A percentile compares a stretch with the other conserved stretches of the same genome.
These are phyloP conservation scores for Pouteria glomerata DNA, from an alignment of 148 eudicot genomes.

Conservation along the genomic window DNA sequence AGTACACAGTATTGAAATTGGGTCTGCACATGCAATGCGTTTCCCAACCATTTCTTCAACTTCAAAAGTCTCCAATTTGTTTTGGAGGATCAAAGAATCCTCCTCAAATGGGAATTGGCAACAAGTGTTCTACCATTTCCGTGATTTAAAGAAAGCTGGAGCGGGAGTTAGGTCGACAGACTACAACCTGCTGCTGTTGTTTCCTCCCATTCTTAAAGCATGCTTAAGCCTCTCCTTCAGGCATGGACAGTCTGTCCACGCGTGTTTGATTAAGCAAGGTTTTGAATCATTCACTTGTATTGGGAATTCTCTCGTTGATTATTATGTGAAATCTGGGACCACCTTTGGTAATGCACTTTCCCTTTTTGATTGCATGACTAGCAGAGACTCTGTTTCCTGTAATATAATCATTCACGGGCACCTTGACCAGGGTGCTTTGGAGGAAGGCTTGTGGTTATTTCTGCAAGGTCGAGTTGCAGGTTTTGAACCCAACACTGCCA, in stretches of 20 bases:
- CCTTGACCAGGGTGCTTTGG: conserved; percentile 36
- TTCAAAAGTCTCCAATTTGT: conserved; percentile 27
- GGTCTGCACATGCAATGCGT: too few relatives aligned
- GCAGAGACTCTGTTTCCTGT: conserved; percentile 72
- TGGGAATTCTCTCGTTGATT: conserved; percentile 54
- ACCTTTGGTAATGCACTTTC: conserved; percentile 23
- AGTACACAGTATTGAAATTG: too few relatives aligned
- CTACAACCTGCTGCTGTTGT: conserved; percentile 24
- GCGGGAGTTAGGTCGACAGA: conserved; percentile 36
- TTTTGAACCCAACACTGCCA: conserved; percentile 71
- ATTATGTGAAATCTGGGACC: conserved; percentile 58
- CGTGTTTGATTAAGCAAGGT: conserved; percentile 58
- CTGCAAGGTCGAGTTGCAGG: conserved; percentile 41
- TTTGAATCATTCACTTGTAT: conserved; percentile 47
- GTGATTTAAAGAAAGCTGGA: conserved; percentile 30
- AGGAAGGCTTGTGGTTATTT: conserved; percentile 50
- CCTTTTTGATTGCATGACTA: conserved; percentile 32
- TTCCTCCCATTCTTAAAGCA: conserved; percentile 63
- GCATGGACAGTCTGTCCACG: conserved; percentile 54
- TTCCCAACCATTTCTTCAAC: conserved; percentile 14
- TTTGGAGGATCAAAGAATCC: conserved; percentile 34
- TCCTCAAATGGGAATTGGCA: conserved; percentile 46
- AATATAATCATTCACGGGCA: conserved; percentile 61
- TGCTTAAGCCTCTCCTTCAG: conserved; percentile 39
- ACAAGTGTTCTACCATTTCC: conserved; percentile 36